Percentiles rank a stretch among this genome's conserved stretches.
Evolutionary conservation across 192 early-diverging fungal species (phyloP).

Genomic region (Podila horticola): DNA sequence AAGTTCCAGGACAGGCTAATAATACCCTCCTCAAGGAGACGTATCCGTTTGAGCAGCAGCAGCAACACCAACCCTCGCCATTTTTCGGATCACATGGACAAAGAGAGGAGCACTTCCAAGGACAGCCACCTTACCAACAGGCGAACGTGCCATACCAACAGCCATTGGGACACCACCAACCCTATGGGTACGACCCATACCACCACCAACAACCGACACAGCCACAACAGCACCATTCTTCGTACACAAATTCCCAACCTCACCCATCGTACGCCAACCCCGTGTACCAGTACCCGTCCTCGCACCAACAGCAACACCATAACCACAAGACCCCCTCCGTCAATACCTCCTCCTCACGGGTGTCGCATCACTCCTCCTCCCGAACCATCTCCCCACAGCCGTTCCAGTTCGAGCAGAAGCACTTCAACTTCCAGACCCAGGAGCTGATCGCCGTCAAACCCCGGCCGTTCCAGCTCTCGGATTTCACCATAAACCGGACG

Average conservation of each 20-base stretch:
- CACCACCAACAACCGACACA: neutral
- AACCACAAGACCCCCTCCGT: neutral
- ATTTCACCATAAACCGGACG: conserved; percentile 88
- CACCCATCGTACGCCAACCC: neutral
- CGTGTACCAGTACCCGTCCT: neutral
- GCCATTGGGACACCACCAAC: conserved; percentile 8
- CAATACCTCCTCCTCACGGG: neutral
- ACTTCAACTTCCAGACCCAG: conserved; percentile 49
- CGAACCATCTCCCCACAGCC: conserved; percentile 35
- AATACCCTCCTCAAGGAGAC: conserved; percentile 3
- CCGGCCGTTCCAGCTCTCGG: conserved; percentile 66
- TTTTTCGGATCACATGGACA: conserved; percentile 9
- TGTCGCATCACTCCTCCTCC: neutral
- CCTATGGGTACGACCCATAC: conserved; percentile 6
- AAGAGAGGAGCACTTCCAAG: conserved; percentile 18
- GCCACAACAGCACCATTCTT: conserved; percentile 8
- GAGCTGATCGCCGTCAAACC: conserved; percentile 44
- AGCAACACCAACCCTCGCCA: conserved; percentile 3
- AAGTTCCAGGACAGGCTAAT: neutral
- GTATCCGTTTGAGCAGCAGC: conserved; percentile 11
- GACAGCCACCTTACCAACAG: conserved; percentile 43
- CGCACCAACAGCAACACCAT: conserved; percentile 2
- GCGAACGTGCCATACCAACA: conserved; percentile 22
- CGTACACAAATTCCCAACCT: conserved; percentile 1
- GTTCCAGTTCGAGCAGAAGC: conserved; percentile 50